These are phyloP conservation scores for Trichoderma koningiopsis DNA, from an alignment of 2,329 filamentous ascomycete species.

Conservation along the genomic window DNA sequence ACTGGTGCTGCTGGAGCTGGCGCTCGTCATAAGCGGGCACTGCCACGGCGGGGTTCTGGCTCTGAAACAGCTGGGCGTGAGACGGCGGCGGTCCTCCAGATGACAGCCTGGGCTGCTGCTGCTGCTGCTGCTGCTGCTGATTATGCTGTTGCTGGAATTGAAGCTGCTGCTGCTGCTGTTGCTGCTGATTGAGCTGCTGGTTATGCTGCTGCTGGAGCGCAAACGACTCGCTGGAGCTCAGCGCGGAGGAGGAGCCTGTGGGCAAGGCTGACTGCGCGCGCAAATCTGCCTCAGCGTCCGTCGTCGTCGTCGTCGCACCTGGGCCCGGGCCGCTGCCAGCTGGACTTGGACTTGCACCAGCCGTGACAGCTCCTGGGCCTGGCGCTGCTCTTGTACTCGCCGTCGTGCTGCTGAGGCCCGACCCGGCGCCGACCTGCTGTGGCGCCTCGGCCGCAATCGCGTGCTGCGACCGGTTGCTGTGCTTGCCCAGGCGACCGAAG, in stretches of 20 bases:
- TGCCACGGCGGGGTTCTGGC: conserved; percentile 33
- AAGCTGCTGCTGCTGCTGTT: conserved; percentile 24
- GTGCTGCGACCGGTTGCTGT: conserved; percentile 60
- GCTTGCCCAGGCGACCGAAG: conserved; percentile 58
- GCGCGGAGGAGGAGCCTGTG: conserved; percentile 50
- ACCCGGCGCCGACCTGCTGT: conserved; percentile 35
- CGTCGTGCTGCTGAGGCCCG: conserved; percentile 35
- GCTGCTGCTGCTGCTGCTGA: conserved; percentile 36
- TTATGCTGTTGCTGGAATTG: no score
- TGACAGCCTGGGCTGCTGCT: conserved; percentile 36
- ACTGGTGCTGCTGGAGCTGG: conserved; percentile 32
- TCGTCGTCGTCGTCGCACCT: conserved; percentile 22
- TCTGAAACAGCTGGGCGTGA: conserved; percentile 16
- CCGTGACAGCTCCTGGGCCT: neutral
- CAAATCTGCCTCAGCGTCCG: conserved; percentile 33
- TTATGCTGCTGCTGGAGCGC: conserved; percentile 36
- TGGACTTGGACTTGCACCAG: neutral
- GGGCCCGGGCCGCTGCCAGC: conserved; percentile 28
- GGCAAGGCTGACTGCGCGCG: neutral
- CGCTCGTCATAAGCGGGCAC: conserved; percentile 30
- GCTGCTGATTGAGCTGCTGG: conserved; percentile 35
- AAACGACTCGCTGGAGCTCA: conserved; percentile 53
- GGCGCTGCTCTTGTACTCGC: conserved; percentile 24
- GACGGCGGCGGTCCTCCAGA: conserved; percentile 47
- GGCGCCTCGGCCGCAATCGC: conserved; percentile 51